Percentiles rank a stretch among this genome's conserved stretches.
phyloP scores from a whole-genome alignment of 1,284 basidiomycete species.

The Cutaneotrichosporon spelunceum region DNA sequence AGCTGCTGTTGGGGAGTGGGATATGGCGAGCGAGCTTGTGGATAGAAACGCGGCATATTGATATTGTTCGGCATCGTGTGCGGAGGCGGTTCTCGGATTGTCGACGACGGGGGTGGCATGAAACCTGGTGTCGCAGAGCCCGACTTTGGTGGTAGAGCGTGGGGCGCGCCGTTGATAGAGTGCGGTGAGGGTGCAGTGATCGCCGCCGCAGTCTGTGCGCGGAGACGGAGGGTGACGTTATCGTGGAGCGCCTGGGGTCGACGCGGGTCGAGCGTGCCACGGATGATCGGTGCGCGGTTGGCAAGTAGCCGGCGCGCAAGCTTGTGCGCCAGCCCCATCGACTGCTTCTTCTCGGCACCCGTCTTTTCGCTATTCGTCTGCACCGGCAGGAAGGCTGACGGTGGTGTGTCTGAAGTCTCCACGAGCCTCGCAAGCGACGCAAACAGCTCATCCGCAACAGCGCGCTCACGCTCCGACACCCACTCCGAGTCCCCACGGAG shows the following conservation, averaged over 20 bases:
- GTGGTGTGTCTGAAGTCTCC: conserved; percentile 11
- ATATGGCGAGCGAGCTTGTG: conserved; percentile 3
- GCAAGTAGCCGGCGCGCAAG: conserved; percentile 25
- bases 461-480: conserved; percentile 33
- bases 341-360: background rate
- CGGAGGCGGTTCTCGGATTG: conserved; percentile 22
- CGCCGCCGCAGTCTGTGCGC: conserved; percentile 17
- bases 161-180: conserved; percentile 19
- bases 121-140: conserved; percentile 12
- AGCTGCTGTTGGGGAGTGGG: conserved; percentile 8
- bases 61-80: conserved; percentile 16
- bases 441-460: conserved; percentile 38
- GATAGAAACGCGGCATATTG: conserved; percentile 7
- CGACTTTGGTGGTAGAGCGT: conserved; percentile 11
- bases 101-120: conserved; percentile 11
- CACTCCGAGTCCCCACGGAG: conserved; percentile 24
- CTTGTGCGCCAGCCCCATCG: conserved; percentile 30
- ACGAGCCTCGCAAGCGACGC: conserved; percentile 33
- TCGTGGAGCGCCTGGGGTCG: conserved; percentile 45
- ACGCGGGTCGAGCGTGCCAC: conserved; percentile 44
- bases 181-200: conserved; percentile 14
- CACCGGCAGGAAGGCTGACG: conserved; percentile 14
- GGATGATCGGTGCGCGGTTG: conserved; percentile 31
- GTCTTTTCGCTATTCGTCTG: background rate
- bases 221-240: conserved; percentile 21